Conservation (phyloP, 257 asterid genomes). For the Gentiana macrophylla region DNA sequence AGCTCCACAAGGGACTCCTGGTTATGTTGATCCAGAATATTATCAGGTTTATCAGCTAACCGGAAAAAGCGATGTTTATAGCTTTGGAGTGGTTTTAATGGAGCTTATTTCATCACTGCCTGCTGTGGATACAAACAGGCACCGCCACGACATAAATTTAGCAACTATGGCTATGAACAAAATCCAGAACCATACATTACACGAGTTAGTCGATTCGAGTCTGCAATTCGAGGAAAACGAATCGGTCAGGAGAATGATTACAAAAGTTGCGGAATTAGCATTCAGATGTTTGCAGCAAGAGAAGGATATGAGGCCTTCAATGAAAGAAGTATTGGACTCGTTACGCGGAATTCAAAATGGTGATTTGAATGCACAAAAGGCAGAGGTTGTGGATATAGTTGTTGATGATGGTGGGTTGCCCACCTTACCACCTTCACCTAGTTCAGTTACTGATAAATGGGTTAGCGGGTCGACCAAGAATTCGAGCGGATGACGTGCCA, state of each 20-base stretch:
- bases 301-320: constrained; percentile 73
- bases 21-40: constrained; percentile 92
- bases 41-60: constrained; percentile 84
- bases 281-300: constrained; percentile 84
- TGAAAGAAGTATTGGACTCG: constrained; percentile 54
- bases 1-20: constrained; percentile 97
- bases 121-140: constrained; percentile 77
- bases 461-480: constrained; percentile 27
- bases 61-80: constrained; percentile 81
- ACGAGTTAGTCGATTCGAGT: constrained; percentile 57
- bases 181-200: constrained; percentile 44
- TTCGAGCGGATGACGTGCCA: constrained; percentile 40
- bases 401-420: constrained; percentile 33
- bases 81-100: constrained; percentile 74
- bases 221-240: constrained; percentile 48
- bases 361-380: constrained; percentile 35
- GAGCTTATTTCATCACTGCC: constrained; percentile 78
- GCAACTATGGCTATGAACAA: constrained; percentile 81
- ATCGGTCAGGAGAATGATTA: constrained; percentile 42
- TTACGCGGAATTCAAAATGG: constrained; percentile 47
- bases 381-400: constrained; percentile 48
- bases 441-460: constrained; percentile 31
- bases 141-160: constrained; percentile 61
- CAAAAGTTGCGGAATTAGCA: constrained; percentile 63
- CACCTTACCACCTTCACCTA: constrained; percentile 34